phyloP scores from a whole-genome alignment of 1,139 yeast genomes.

The Geotrichum citri-aurantii region DNA sequence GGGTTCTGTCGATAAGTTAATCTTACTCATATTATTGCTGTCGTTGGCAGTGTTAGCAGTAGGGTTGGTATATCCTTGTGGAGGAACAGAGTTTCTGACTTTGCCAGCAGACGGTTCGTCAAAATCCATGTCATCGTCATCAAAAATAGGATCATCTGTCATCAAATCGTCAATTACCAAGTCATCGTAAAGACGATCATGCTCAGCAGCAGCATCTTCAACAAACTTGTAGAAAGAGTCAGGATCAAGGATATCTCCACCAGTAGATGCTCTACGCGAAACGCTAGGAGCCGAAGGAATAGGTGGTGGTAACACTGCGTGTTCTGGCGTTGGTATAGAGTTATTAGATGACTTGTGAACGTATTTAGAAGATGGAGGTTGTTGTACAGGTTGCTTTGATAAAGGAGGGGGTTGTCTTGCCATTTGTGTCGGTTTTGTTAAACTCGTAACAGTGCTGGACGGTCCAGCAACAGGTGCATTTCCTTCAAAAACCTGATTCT shows the following conservation, averaged over 20 bases:
- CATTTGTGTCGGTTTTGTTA: slow-evolving; percentile 23
- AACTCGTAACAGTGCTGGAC: slow-evolving; percentile 37
- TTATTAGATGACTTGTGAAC: slow-evolving; percentile 9
- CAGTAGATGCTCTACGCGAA: slow-evolving; percentile 3
- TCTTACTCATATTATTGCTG: neutral
- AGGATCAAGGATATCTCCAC: slow-evolving; percentile 11
- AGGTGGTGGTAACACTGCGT: neutral
- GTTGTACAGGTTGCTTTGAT: neutral
- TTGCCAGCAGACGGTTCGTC: slow-evolving; percentile 1
- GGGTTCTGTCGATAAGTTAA: neutral
- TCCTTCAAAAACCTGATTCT: slow-evolving; percentile 1
- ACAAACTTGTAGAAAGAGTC: slow-evolving; percentile 12
- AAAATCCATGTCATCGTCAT: slow-evolving; percentile 12
- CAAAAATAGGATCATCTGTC: slow-evolving; percentile 3
- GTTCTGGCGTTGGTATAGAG: neutral
- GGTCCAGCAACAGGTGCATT: neutral
- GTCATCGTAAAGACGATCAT: slow-evolving; percentile 9
- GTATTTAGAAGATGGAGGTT: slow-evolving; percentile 3
- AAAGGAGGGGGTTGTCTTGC: neutral
- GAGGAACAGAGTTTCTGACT: neutral
- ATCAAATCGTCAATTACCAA: slow-evolving; percentile 5
- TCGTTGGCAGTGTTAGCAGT: neutral
- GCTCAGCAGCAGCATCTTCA: slow-evolving; percentile 8
- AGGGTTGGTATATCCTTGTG: neutral
- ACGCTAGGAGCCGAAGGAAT: neutral